These are phyloP conservation scores for Trametes coccinea DNA, from an alignment of 768 basidiomycete genomes.

Conservation along the genomic window DNA sequence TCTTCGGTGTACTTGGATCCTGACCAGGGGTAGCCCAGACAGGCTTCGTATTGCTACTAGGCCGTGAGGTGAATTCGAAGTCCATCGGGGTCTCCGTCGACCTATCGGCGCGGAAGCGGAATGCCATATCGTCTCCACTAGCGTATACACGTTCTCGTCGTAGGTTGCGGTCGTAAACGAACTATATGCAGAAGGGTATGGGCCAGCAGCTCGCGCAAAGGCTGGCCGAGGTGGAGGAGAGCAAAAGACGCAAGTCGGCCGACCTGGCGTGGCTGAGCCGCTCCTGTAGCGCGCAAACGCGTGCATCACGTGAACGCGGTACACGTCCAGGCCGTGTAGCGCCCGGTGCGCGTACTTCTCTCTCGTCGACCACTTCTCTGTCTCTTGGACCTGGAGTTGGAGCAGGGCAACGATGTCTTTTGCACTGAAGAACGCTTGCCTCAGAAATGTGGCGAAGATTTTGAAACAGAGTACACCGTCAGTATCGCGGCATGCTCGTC, in stretches of 20 bases:
- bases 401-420: conserved; percentile 5
- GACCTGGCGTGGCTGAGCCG: conserved; percentile 14
- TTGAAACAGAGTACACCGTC: background rate
- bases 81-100: conserved; percentile 89
- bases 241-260: conserved; percentile 6
- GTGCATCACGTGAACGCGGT: conserved; percentile 31
- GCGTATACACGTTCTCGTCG: background rate
- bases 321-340: background rate
- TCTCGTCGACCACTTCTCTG: background rate
- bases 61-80: conserved; percentile 79
- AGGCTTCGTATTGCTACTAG: conserved; percentile 49
- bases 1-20: conserved; percentile 57
- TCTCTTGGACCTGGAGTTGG: background rate
- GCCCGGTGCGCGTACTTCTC: background rate
- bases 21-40: conserved; percentile 53
- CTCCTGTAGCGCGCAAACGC: conserved; percentile 23
- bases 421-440: conserved; percentile 3
- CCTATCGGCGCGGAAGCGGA: conserved; percentile 33
- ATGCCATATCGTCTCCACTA: background rate
- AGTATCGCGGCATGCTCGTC: conserved; percentile 32
- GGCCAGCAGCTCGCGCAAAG: background rate
- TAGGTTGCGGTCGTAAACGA: background rate
- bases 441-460: background rate
- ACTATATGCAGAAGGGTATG: background rate
- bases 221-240: conserved; percentile 12